Conservation (phyloP, 108 stramenopile genomes). For the Discostella stelligeroides region DNA sequence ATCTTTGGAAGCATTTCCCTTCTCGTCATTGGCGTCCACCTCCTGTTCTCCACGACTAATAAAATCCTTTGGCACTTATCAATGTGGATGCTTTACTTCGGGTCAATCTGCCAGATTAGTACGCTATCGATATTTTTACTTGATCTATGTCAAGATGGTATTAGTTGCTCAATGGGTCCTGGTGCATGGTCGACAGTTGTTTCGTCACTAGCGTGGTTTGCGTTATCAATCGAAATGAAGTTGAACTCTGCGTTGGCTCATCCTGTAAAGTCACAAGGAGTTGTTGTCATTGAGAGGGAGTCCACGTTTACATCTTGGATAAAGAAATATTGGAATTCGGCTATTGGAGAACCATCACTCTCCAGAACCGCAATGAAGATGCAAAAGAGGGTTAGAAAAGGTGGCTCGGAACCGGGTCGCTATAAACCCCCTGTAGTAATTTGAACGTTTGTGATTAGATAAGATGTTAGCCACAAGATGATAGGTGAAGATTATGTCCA, state of each 20-base stretch:
- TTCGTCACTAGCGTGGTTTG: conserved; percentile 1
- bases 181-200: conserved; percentile 4
- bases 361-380: conserved; percentile 10
- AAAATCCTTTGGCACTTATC: background rate
- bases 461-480: no score
- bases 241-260: conserved; percentile 4
- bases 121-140: conserved; percentile 16
- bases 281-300: background rate
- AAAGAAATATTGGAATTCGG: background rate
- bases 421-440: background rate
- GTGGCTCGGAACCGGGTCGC: no score
- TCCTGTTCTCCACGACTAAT: background rate
- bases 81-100: conserved; percentile 11
- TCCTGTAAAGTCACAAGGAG: background rate
- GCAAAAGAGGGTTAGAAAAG: conserved; percentile 3
- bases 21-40: background rate
- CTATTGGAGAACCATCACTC: conserved; percentile 1
- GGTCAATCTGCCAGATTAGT: conserved; percentile 6
- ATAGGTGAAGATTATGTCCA: no score
- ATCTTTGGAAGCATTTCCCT: conserved; percentile 6
- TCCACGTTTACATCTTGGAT: background rate
- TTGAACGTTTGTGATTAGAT: no score
- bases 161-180: conserved; percentile 8
- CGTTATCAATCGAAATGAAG: conserved; percentile 15
- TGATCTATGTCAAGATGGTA: background rate